Conservation (phyloP, 257 asterid species). For the Echium plantagineum region DNA sequence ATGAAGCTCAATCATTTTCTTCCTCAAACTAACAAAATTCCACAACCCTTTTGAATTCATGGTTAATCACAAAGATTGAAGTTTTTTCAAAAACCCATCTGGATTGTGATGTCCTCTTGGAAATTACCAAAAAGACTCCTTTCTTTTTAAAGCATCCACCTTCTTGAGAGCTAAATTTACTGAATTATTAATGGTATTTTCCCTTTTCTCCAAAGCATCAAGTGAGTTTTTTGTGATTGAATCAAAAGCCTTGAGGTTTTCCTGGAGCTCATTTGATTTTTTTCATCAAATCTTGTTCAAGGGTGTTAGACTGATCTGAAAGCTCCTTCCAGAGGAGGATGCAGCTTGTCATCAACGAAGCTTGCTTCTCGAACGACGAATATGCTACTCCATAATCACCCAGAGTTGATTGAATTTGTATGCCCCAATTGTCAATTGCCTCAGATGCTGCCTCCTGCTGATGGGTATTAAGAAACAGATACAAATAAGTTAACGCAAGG, state of each 20-base stretch:
- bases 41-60: slow-evolving; percentile 72
- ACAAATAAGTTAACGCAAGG: slow-evolving; percentile 23
- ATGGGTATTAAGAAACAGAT: slow-evolving; percentile 10
- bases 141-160: slow-evolving; percentile 17
- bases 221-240: slow-evolving; percentile 46
- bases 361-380: slow-evolving; percentile 94
- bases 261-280: slow-evolving; percentile 59
- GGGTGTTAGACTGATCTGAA: slow-evolving; percentile 83
- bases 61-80: slow-evolving; percentile 41
- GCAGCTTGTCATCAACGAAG: slow-evolving; percentile 96
- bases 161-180: slow-evolving; percentile 39
- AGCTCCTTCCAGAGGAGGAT: slow-evolving; percentile 97
- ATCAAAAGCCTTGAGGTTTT: slow-evolving; percentile 40
- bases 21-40: slow-evolving; percentile 51
- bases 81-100: slow-evolving; percentile 43
- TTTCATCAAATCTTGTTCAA: slow-evolving; percentile 66
- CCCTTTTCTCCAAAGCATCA: slow-evolving; percentile 56
- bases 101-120: slow-evolving; percentile 24
- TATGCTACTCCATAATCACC: too few species aligned
- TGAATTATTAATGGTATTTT: slow-evolving; percentile 51
- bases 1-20: slow-evolving; percentile 70
- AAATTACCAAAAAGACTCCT: slow-evolving; percentile 11
- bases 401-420: slow-evolving; percentile 63
- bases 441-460: slow-evolving; percentile 92
- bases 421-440: slow-evolving; percentile 91